phyloP scores from a whole-genome alignment of 305 asterid genomes.

The Solanum hybrid region DNA sequence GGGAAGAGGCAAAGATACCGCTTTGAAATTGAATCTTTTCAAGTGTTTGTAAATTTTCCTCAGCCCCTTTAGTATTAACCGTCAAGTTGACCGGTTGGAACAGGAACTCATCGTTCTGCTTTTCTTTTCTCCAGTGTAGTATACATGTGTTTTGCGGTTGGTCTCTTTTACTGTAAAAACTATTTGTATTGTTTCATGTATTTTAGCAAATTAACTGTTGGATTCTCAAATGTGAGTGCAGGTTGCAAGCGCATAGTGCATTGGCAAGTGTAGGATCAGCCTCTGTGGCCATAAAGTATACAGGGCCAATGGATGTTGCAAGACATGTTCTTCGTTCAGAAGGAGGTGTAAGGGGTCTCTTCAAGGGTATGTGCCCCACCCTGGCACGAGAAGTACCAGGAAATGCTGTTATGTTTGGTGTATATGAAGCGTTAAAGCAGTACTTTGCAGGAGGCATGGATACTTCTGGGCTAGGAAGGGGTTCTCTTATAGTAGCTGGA shows the following conservation, averaged over 20 bases:
- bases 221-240: slow-evolving; percentile 10
- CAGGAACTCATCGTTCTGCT: not conserved
- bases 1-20: not conserved
- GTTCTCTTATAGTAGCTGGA: slow-evolving; percentile 72
- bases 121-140: not conserved
- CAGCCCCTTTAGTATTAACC: not conserved
- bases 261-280: slow-evolving; percentile 21
- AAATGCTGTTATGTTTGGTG: slow-evolving; percentile 84
- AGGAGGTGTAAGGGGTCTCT: slow-evolving; percentile 72
- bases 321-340: slow-evolving; percentile 59
- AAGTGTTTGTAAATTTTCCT: not conserved
- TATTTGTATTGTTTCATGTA: not conserved
- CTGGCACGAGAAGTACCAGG: slow-evolving; percentile 88
- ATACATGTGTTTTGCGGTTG: not conserved
- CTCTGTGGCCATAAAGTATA: slow-evolving; percentile 40
- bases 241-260: slow-evolving; percentile 87
- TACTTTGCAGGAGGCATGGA: slow-evolving; percentile 75
- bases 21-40: not conserved
- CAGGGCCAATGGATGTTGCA: slow-evolving; percentile 94
- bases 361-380: slow-evolving; percentile 84
- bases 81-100: not conserved
- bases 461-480: slow-evolving; percentile 70
- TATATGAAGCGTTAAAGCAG: slow-evolving; percentile 81
- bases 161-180: not conserved
- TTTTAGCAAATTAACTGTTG: not conserved